Conservation (phyloP, 176 grass and related monocot species). For the Rhipidocladum racemiflorum region DNA sequence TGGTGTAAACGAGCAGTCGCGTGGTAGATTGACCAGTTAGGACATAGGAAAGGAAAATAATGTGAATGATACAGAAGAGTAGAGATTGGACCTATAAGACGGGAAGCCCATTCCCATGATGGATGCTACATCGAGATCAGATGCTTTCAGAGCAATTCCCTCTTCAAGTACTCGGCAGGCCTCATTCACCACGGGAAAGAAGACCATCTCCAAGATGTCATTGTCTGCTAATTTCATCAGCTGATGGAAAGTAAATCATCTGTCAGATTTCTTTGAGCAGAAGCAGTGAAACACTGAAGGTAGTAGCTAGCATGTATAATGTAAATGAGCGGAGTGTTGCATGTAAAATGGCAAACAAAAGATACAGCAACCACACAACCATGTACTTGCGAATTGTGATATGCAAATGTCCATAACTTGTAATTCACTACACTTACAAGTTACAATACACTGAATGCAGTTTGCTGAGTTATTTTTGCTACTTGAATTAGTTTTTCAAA, state of each 20-base stretch:
- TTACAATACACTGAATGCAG: not conserved
- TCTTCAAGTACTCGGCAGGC: conserved; percentile 80
- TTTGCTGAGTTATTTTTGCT: not conserved
- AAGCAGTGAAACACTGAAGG: not conserved
- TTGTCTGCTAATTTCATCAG: conserved; percentile 65
- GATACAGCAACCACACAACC: not conserved
- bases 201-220: conserved; percentile 72
- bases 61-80: not conserved
- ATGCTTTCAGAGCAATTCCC: conserved; percentile 75
- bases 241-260: conserved; percentile 36
- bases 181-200: conserved; percentile 87
- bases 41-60: not conserved
- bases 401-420: not conserved
- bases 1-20: conserved; percentile 4
- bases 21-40: not conserved
- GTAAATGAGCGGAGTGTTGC: not conserved
- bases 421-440: not conserved
- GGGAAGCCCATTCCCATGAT: conserved; percentile 90
- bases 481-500: not conserved
- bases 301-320: not conserved
- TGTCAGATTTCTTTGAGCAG: not conserved
- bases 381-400: not conserved
- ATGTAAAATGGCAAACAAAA: not conserved
- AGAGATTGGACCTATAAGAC: conserved; percentile 60
- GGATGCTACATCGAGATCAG: conserved; percentile 82